phyloP scores from a whole-genome alignment of 345 rosid species.

The Eucalyptus sp. region DNA sequence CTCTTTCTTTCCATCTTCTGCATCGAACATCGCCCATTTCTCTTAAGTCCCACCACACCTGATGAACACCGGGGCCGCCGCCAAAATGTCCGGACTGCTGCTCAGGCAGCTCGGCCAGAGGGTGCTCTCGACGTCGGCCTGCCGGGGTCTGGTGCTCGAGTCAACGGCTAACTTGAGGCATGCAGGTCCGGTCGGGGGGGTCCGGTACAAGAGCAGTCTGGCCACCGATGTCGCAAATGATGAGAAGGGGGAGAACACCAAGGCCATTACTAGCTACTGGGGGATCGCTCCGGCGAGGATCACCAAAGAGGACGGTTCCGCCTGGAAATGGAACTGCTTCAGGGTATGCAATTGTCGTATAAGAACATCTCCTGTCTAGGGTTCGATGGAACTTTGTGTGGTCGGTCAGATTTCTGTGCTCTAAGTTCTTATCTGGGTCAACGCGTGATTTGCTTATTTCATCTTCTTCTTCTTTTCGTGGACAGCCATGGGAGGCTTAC shows the following conservation, averaged over 20 bases:
- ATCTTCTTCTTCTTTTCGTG: background rate
- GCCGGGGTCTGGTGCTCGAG: background rate
- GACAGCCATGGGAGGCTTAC: conserved; percentile 56
- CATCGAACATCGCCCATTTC: background rate
- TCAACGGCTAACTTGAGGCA: background rate
- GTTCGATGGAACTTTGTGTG: background rate
- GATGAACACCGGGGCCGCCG: background rate
- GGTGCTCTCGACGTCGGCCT: background rate
- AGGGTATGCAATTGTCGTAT: conserved; percentile 10
- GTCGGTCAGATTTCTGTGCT: background rate
- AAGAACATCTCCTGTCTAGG: background rate
- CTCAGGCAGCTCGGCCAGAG: background rate
- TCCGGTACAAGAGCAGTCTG: background rate
- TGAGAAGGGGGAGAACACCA: background rate
- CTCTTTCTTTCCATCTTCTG: background rate
- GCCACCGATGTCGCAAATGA: background rate
- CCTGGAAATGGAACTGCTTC: conserved; percentile 63
- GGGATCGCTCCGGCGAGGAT: conserved; percentile 30
- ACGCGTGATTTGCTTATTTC: background rate
- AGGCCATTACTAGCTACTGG: conserved; percentile 35
- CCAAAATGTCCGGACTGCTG: background rate
- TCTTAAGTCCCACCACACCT: background rate
- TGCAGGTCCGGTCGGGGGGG: background rate
- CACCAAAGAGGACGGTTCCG: conserved; percentile 49
- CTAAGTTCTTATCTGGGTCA: background rate